Evolutionary conservation across 306 rosid genomes (phyloP), one percentile per base, ranked within the genome.

Genomic region (Cucumis melo): DNA sequence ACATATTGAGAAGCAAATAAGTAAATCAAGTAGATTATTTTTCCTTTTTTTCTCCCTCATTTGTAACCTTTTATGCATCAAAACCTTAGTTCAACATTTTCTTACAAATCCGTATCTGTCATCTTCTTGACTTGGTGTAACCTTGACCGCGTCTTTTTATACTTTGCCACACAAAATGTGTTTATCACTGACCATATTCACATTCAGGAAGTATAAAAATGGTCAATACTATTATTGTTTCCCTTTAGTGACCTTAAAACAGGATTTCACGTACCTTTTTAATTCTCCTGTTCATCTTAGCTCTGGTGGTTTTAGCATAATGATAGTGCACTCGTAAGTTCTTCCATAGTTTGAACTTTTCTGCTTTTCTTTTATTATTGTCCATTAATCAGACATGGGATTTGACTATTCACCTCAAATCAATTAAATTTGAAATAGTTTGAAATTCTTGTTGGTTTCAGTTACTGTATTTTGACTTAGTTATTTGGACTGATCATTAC

Each of bases 1-100:
- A 50, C 76, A 72, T 72, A 50, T 70, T 48, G 46, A 32, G 77
- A 73, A 17, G 77, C 27, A 73, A 73, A 73, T 73, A 73, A 73
- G 16, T 51, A 50, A 73, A 24, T 29, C 24, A 9, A 73, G 77
- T 73, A 71, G 21, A 16, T 38, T 48, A 71, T 24, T 71, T 71
- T 7, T 16, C 41, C 58, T 71, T 42, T 48, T 48, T 32, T 24
- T 71, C 39, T 14, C 42, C 8, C 34, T 61, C 44, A 19, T 51
- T 3, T 51, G 76, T 72, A 72, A 46, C 39, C 39, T 70, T 70
- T 27, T 15, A 72, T 14, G 60, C 15, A 73, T 48, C 58, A 73
- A 29, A 51, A 51, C 46, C 48, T 7, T 19, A 10, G 62, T 53
- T 51, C 61, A 29, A 32, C 27, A 27, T 29, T 73, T 48, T 51